These are phyloP conservation scores for Xylariaceae sp. DNA, from an alignment of 2,329 filamentous ascomycete species.

Conservation along the genomic window DNA sequence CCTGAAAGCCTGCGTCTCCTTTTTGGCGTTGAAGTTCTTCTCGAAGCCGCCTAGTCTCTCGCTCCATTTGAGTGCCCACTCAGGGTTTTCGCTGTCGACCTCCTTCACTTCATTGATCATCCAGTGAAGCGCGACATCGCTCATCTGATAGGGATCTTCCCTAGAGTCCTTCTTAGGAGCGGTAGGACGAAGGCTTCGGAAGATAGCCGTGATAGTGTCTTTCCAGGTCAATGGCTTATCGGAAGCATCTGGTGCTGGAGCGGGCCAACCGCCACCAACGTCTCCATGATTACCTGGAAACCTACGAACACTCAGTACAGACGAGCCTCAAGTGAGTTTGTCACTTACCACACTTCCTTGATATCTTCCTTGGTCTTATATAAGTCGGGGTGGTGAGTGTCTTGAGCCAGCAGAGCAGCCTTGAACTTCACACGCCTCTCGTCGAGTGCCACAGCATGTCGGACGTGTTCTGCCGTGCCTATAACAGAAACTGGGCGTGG, in stretches of 20 bases:
- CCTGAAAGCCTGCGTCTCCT: slow-evolving; percentile 26
- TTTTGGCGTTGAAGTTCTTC: slow-evolving; percentile 25
- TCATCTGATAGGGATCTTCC: slow-evolving; percentile 37
- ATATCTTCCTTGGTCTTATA: slow-evolving; percentile 33
- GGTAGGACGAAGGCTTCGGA: slow-evolving; percentile 28
- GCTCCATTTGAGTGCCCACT: slow-evolving; percentile 32
- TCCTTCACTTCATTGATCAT: slow-evolving; percentile 46
- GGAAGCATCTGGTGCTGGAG: slow-evolving; percentile 21
- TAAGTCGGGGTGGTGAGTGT: slow-evolving; percentile 23
- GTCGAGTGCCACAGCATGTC: slow-evolving; percentile 50
- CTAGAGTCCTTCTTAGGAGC: slow-evolving; percentile 27
- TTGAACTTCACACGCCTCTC: slow-evolving; percentile 54
- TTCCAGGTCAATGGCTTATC: slow-evolving; percentile 26
- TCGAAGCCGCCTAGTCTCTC: slow-evolving; percentile 26
- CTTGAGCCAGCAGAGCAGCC: slow-evolving; percentile 41
- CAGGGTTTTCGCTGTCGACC: slow-evolving; percentile 27
- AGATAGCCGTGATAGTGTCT: slow-evolving; percentile 33
- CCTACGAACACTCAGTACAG: too few species aligned
- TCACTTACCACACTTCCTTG: slow-evolving; percentile 43
- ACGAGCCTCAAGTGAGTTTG: too few species aligned
- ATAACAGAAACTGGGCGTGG: slow-evolving; percentile 33
- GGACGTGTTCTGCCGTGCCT: slow-evolving; percentile 40
- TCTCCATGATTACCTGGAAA: slow-evolving; percentile 52
- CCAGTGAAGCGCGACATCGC: slow-evolving; percentile 47
- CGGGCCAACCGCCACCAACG: slow-evolving; percentile 49